Percentiles rank a stretch among this genome's conserved stretches.
Evolutionary conservation across 129 eudicot genomes (phyloP).

Genomic region (Silybum marianum): DNA sequence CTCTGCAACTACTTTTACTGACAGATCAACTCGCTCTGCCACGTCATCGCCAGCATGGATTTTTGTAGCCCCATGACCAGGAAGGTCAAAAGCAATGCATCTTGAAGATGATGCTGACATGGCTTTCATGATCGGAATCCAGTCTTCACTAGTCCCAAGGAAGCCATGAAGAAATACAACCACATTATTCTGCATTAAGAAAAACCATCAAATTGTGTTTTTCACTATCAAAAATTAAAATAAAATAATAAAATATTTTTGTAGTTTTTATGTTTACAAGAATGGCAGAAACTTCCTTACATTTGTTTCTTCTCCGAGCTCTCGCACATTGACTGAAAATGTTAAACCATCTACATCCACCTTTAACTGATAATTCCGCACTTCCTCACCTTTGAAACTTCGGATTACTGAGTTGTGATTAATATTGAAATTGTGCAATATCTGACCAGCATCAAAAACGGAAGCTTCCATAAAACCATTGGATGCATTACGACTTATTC

Average conservation of each 20-base stretch:
- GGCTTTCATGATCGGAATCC: conserved; percentile 87
- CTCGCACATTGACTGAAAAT: conserved; percentile 57
- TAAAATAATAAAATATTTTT: background rate
- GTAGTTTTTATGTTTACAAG: background rate
- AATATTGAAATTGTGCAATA: conserved; percentile 43
- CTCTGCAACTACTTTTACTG: conserved; percentile 56
- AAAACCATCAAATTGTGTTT: conserved; percentile 1
- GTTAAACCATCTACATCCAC: conserved; percentile 47
- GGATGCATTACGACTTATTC: conserved; percentile 36
- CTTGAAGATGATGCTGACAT: conserved; percentile 72
- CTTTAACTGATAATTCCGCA: conserved; percentile 36
- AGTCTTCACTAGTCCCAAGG: conserved; percentile 85
- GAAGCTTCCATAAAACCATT: conserved; percentile 68
- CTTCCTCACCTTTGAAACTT: conserved; percentile 20
- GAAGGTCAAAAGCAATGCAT: conserved; percentile 87
- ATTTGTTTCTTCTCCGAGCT: conserved; percentile 51
- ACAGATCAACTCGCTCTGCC: conserved; percentile 33
- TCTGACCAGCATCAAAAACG: conserved; percentile 58
- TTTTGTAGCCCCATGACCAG: conserved; percentile 88
- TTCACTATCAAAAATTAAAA: background rate
- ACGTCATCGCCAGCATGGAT: conserved; percentile 25
- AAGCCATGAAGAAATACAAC: conserved; percentile 91
- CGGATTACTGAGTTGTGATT: conserved; percentile 41
- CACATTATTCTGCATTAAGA: conserved; percentile 52
- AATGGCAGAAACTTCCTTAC: conserved; percentile 40